Evolutionary conservation across 2,329 filamentous ascomycete species (phyloP), one percentile per base, ranked within the genome.

Genomic region (Plectosphaerella sp.): DNA sequence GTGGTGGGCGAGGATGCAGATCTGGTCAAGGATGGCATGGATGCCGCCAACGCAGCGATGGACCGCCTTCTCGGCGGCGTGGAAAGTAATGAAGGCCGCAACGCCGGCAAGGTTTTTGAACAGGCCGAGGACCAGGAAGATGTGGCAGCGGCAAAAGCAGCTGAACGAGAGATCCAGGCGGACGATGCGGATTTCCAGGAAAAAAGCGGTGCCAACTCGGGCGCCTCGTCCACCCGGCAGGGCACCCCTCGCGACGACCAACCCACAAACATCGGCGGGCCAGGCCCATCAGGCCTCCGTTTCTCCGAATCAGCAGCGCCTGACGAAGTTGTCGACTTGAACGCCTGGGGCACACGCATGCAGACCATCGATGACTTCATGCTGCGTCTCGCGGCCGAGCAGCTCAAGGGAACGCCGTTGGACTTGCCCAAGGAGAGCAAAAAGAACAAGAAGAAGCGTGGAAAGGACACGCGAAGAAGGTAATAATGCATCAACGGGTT

Each of bases 81-180:
- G 20, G 80, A 81, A 54, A 84, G 75, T 53, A 79, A 77, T 11
- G 84, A 86, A 33, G 77, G 84, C 52, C 77, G 79, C 39, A 78
- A 74, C 28, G 84, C 88, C 1, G 82, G 86, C 4, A 82, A 86
- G 15, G 89, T 87, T 0, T 84, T 99, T 33, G 91, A 95, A 60
- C 88, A 90, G 58, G 93, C 91, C 1, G 94, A 99, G 69, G 94
- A 99, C 62, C 83, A 83, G 47, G 94, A 99, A 65, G 94, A 99
- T 64, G 89, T 93, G 14, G 86, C 85, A 24, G 94, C 94, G 0
- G 94, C 94, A 2, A 87, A 89, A 49, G 82, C 88, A 10, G 94
- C 94, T 0, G 88, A 95, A 65, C 94, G 89, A 63, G 94, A 99
- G 67, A 87, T 94, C 46, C 84, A 90, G 61, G 87, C 89, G 22